Evolutionary conservation across 2,329 filamentous ascomycete species (phyloP).

Genomic region (Mollisiaceae sp.): DNA sequence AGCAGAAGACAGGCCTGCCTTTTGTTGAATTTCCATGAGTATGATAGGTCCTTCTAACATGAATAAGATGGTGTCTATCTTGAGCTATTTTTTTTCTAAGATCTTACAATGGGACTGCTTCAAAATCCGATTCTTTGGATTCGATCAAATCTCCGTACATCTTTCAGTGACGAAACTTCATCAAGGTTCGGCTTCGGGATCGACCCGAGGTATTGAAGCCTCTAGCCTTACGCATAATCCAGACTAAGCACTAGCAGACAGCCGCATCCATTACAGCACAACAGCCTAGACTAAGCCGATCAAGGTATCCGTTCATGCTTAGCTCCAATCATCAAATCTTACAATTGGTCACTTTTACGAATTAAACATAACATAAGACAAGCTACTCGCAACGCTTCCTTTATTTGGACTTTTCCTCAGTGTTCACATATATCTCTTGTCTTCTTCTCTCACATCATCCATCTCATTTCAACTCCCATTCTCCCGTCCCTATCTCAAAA

Average conservation of each 20-base stretch:
- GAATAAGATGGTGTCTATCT: too few species aligned
- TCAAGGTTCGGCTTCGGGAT: background rate
- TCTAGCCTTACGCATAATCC: background rate
- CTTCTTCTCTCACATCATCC: background rate
- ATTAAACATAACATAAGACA: background rate
- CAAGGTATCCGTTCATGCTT: background rate
- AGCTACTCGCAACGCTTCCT: background rate
- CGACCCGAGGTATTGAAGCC: background rate
- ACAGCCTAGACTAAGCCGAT: background rate
- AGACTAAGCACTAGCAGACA: slow-evolving; percentile 6
- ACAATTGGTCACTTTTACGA: background rate
- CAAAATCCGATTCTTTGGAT: too few species aligned
- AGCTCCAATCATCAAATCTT: background rate
- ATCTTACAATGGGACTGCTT: too few species aligned
- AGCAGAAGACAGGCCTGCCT: slow-evolving; percentile 13
- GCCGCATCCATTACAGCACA: background rate
- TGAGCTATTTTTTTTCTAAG: too few species aligned
- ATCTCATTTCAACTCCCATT: background rate
- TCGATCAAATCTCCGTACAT: background rate
- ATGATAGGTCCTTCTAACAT: background rate
- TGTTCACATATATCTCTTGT: background rate
- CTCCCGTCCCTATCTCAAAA: too few species aligned
- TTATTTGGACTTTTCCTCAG: background rate
- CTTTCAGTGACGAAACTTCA: background rate
- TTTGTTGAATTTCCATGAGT: slow-evolving; percentile 8